Evolutionary conservation across 495 filamentous ascomycete genomes (phyloP).

Genomic region (Halenospora varia): DNA sequence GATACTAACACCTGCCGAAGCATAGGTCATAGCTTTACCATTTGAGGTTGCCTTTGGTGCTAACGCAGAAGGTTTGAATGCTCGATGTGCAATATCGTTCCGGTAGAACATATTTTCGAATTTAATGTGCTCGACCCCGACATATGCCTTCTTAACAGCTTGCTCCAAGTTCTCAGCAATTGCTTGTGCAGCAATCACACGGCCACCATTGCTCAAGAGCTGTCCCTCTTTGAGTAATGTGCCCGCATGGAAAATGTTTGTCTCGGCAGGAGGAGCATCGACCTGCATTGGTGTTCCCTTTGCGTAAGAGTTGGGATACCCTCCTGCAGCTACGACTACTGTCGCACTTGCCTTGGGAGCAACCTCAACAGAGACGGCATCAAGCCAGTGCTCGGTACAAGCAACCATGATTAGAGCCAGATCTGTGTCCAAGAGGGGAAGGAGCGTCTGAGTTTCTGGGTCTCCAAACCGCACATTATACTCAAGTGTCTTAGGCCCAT

Average conservation of each 20-base stretch:
- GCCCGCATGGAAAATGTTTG: conserved; percentile 89
- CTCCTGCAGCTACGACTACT: conserved; percentile 88
- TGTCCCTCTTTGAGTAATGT: conserved; percentile 61
- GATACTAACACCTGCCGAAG: conserved; percentile 88
- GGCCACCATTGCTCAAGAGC: conserved; percentile 75
- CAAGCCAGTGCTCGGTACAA: conserved; percentile 71
- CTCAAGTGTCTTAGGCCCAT: conserved; percentile 85
- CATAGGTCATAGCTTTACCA: conserved; percentile 94
- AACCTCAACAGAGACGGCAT: conserved; percentile 64
- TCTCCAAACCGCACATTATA: conserved; percentile 98
- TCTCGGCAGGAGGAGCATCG: conserved; percentile 33
- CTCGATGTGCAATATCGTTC: conserved; percentile 84
- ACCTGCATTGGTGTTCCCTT: conserved; percentile 70
- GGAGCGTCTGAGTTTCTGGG: conserved; percentile 89
- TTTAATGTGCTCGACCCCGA: conserved; percentile 68
- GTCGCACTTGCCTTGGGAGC: conserved; percentile 72
- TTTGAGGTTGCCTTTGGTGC: conserved; percentile 47
- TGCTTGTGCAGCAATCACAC: conserved; percentile 86
- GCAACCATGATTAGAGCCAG: conserved; percentile 88
- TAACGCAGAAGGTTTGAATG: conserved; percentile 35
- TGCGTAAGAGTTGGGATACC: conserved; percentile 87
- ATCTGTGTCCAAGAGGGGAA: conserved; percentile 84
- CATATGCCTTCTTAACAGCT: conserved; percentile 82
- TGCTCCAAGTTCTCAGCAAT: conserved; percentile 69
- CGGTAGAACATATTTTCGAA: conserved; percentile 92